Evolutionary conservation across 345 rosid genomes (phyloP), one percentile per base, ranked within the genome.

Genomic region (Mallotus nudiflorus): DNA sequence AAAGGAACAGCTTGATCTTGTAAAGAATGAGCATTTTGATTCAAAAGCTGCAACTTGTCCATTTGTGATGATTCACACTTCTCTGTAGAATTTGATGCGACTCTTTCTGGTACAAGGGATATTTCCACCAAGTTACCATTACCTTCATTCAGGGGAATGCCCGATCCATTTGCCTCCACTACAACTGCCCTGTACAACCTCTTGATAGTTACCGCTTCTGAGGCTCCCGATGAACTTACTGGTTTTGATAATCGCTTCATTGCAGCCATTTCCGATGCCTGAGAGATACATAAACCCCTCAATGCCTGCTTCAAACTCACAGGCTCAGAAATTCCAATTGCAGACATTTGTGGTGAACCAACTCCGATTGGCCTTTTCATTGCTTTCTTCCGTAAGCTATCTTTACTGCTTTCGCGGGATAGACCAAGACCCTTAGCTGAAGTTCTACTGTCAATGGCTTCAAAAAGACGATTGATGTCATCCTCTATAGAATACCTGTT

Each of bases 181-280:
- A 89, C 90, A 35, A 86, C 87, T 37, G 91, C 75, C 75, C 89
- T 81, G 69, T 86, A 87, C 72, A 86, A 68, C 55, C 82, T 85
- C 74, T 85, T 90, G 66, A 88, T 86, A 45, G 82, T 73, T 68
- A 88, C 88, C 4, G 88, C 85, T 77, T 90, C 93, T 0, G 87
- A 85, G 18, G 74, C 58, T 65, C 86, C 70, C 18, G 85, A 73
- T 28, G 86, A 79, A 80, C 71, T 77, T 8, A 73, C 67, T 9
- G 85, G 88, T 77, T 77, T 86, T 25, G 89, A 81, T 66, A 85
- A 71, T 51, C 92, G 83, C 81, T 90, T 90, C 89, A 81, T 84
- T 33, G 96, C 96, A 71, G 96, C 96, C 89, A 86, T 83, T 75
- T 90, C 93, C 1, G 93, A 88, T 51, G 96, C 96, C 81, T 90